Percentiles rank a stretch among this genome's conserved stretches.
phyloP scores from a whole-genome alignment of 345 rosid species.

The Syzygium jambos region DNA sequence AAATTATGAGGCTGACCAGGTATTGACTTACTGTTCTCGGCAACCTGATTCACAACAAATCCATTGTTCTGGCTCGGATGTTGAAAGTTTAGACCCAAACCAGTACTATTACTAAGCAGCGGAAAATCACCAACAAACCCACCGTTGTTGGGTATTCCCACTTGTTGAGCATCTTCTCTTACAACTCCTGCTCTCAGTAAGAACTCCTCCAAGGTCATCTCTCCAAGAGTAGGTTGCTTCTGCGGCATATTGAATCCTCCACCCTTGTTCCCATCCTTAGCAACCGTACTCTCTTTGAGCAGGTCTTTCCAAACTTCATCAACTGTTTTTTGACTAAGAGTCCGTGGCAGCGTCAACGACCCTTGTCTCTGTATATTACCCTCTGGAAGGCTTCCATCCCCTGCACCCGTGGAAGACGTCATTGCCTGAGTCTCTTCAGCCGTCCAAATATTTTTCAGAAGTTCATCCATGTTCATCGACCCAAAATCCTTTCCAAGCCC shows the following conservation, averaged over 20 bases:
- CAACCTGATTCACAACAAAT: not conserved
- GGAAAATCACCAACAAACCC: slow-evolving; percentile 35
- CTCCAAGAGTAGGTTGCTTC: slow-evolving; percentile 45
- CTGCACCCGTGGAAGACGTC: slow-evolving; percentile 26
- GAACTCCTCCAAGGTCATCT: slow-evolving; percentile 92
- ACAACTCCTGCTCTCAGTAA: slow-evolving; percentile 80
- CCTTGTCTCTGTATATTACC: slow-evolving; percentile 90
- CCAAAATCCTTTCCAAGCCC: slow-evolving; percentile 91
- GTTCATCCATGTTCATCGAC: slow-evolving; percentile 98
- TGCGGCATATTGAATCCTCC: slow-evolving; percentile 37
- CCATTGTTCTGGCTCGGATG: not conserved
- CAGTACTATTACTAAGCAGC: slow-evolving; percentile 17
- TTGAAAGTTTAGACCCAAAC: not conserved
- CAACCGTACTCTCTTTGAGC: slow-evolving; percentile 34
- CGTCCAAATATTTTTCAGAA: slow-evolving; percentile 76
- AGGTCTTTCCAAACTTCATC: slow-evolving; percentile 91
- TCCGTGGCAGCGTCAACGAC: slow-evolving; percentile 83
- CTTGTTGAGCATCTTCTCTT: slow-evolving; percentile 48
- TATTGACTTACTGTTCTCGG: slow-evolving; percentile 5
- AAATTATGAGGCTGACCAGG: slow-evolving; percentile 15
- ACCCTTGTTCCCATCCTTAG: slow-evolving; percentile 19
- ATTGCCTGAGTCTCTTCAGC: slow-evolving; percentile 82
- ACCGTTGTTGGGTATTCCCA: slow-evolving; percentile 26
- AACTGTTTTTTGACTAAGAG: slow-evolving; percentile 91
- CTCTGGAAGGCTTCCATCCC: slow-evolving; percentile 8